Conservation (phyloP, 1,139 yeast genomes). For the Petasospora rhodanensis region DNA sequence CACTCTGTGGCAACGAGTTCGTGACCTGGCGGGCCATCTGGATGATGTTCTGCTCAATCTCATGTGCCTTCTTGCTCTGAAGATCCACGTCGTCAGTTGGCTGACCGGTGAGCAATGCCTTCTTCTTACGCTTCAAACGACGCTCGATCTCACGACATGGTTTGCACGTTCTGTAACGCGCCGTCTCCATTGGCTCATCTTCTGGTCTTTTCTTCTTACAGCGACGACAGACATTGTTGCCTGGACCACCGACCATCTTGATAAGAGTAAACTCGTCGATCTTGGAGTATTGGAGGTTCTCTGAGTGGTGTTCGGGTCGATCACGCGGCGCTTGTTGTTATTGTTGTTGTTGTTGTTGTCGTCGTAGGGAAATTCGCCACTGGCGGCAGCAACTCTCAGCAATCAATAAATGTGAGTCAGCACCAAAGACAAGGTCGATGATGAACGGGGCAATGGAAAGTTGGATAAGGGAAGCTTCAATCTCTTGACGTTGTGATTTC, state of each 20-base stretch:
- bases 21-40: conserved; percentile 23
- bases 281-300: too few relatives aligned
- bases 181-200: conserved; percentile 25
- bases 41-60: conserved; percentile 21
- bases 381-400: too few relatives aligned
- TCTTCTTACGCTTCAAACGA: conserved; percentile 24
- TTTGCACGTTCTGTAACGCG: conserved; percentile 26
- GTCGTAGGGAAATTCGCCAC: too few relatives aligned
- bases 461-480: too few relatives aligned
- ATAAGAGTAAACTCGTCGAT: too few relatives aligned
- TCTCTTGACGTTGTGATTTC: too few relatives aligned
- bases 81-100: conserved; percentile 8
- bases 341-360: too few relatives aligned
- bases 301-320: too few relatives aligned
- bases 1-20: conserved; percentile 16
- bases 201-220: conserved; percentile 26
- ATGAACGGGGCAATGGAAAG: too few relatives aligned
- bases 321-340: too few relatives aligned
- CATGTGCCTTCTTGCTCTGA: conserved; percentile 13
- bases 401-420: too few relatives aligned
- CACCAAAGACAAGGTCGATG: too few relatives aligned
- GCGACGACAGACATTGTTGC: conserved; percentile 24
- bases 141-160: conserved; percentile 28
- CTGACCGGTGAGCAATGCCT: conserved; percentile 18
- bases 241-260: conserved; percentile 9